These are phyloP conservation scores for Scolecobasidium constrictum DNA, from an alignment of 2,329 filamentous ascomycete genomes.

Conservation along the genomic window DNA sequence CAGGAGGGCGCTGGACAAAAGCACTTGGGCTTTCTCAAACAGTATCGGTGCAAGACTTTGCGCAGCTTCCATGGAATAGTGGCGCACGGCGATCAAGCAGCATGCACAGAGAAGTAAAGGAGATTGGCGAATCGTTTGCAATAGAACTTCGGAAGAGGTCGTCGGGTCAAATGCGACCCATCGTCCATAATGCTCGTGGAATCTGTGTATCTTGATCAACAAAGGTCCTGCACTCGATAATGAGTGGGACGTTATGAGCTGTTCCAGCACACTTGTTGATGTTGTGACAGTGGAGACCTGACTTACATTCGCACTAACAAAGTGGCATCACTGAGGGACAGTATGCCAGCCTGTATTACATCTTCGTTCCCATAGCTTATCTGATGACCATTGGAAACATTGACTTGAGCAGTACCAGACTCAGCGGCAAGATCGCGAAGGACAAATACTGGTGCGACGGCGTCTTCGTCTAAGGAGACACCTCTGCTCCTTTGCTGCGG, in stretches of 20 bases:
- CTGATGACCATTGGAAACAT: constrained; percentile 2
- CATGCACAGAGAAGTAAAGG: constrained; percentile 29
- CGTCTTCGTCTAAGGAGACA: constrained; percentile 5
- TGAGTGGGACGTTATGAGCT: constrained; percentile 15
- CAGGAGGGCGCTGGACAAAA: constrained; percentile 22
- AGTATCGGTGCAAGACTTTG: constrained; percentile 24
- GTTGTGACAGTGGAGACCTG: too few species aligned
- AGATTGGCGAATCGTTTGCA: constrained; percentile 24
- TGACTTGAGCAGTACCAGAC: constrained; percentile 15
- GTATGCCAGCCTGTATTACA: constrained; percentile 3
- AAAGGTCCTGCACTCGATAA: too few species aligned
- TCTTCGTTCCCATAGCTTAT: neutral
- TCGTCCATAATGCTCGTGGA: constrained; percentile 31
- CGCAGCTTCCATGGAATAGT: constrained; percentile 28
- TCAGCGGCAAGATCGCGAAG: constrained; percentile 21
- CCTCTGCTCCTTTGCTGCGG: neutral
- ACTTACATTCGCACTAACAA: constrained; percentile 6
- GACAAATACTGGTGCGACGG: constrained; percentile 20
- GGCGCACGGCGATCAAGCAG: constrained; percentile 31
- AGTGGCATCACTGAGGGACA: constrained; percentile 4
- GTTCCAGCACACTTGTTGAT: too few species aligned
- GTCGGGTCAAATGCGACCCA: constrained; percentile 28
- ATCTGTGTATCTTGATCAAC: too few species aligned
- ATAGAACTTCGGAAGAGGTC: constrained; percentile 17
- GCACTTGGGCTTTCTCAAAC: constrained; percentile 24